phyloP scores from a whole-genome alignment of 192 early-diverging fungal species.

The Spinellus fusiger region DNA sequence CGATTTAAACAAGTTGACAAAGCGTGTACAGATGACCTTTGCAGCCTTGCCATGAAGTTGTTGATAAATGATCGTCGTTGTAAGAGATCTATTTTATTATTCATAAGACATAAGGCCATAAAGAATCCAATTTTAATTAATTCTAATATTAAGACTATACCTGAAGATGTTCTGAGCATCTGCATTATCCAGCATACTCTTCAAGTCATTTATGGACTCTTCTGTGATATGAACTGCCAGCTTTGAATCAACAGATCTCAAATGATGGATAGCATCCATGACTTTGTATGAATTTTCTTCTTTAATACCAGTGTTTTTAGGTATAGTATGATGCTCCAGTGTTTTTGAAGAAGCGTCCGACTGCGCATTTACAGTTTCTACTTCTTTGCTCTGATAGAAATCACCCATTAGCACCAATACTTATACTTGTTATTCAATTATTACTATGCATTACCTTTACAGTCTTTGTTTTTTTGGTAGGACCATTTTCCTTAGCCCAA shows the following conservation, averaged over 20 bases:
- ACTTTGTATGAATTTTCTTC: constrained; percentile 15
- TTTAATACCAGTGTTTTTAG: background rate
- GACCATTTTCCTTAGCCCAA: no score
- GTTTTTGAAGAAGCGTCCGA: no score
- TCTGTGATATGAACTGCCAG: constrained; percentile 37
- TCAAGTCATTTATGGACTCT: constrained; percentile 24
- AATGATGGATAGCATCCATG: constrained; percentile 32
- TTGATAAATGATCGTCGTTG: constrained; percentile 58
- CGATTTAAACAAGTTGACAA: constrained; percentile 47
- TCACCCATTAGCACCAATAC: no score
- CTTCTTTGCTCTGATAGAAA: no score
- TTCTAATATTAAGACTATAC: constrained; percentile 3
- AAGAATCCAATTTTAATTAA: background rate
- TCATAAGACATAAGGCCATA: background rate
- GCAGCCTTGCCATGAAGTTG: constrained; percentile 69
- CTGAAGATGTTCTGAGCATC: constrained; percentile 14
- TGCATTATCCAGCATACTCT: constrained; percentile 28
- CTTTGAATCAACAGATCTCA: constrained; percentile 39
- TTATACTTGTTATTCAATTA: no score
- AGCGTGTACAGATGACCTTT: constrained; percentile 47
- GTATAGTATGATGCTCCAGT: no score
- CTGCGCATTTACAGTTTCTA: no score
- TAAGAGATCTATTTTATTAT: constrained; percentile 21
- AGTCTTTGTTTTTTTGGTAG: no score
- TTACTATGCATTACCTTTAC: no score